Conservation (phyloP, 495 filamentous ascomycete species). For the Penicillium macrosclerotiorum region DNA sequence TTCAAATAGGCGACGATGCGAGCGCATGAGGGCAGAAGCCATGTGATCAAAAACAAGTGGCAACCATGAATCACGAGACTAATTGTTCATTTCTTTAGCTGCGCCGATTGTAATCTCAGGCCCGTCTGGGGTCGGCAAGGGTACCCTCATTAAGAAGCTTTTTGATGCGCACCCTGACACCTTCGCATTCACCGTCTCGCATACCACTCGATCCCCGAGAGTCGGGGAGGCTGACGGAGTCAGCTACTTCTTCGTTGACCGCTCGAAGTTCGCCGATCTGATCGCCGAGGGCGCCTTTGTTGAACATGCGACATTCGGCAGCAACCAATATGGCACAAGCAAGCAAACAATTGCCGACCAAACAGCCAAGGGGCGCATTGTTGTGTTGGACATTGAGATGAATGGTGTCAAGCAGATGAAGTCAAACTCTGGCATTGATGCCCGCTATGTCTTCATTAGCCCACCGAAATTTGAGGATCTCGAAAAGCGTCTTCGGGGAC, state of each 20-base stretch:
- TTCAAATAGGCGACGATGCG: too few species aligned
- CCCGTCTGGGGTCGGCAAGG: conserved; percentile 79
- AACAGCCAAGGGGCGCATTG: conserved; percentile 51
- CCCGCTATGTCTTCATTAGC: conserved; percentile 76
- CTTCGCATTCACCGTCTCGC: conserved; percentile 76
- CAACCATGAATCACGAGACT: too few species aligned
- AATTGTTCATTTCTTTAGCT: too few species aligned
- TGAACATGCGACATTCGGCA: conserved; percentile 75
- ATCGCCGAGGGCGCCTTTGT: conserved; percentile 67
- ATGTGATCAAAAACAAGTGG: too few species aligned
- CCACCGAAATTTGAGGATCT: conserved; percentile 69
- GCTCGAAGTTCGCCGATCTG: conserved; percentile 61
- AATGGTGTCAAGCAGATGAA: conserved; percentile 87
- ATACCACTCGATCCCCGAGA: conserved; percentile 64
- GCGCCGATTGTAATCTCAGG: conserved; percentile 84
- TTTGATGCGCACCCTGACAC: conserved; percentile 60
- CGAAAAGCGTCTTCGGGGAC: conserved; percentile 67
- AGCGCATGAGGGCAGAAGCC: too few species aligned
- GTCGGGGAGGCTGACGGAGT: conserved; percentile 66
- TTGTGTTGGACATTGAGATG: conserved; percentile 75
- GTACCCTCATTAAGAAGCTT: conserved; percentile 72
- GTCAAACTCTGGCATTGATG: conserved; percentile 53
- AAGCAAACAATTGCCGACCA: conserved; percentile 70
- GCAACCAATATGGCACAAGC: conserved; percentile 79
- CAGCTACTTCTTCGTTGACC: conserved; percentile 73